Base-by-base conservation (phyloP, 495 filamentous ascomycete genomes). In the Annulohypoxylon nitens region DNA sequence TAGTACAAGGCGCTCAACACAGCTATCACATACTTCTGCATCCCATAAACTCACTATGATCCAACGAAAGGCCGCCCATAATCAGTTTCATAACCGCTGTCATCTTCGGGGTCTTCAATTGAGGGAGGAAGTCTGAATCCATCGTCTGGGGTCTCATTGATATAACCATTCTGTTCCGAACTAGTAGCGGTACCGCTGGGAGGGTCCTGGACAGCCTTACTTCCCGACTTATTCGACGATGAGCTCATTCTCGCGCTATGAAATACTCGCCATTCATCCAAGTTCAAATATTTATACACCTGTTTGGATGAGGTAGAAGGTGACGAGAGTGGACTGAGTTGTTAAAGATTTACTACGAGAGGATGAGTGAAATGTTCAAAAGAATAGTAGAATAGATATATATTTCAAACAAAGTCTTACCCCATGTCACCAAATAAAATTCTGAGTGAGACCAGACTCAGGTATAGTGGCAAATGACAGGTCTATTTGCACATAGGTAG, bases 101-200 rank as follows among this genome's bases (percentile, higher is more conserved):
- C 54, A 0, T 55, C 36, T 3, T 61, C 47, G 10, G 47, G 69
- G 9, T 70, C 67, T 3, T 64, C 39, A 12, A 64, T 34, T 16
- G 69, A 67, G 33, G 59, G 67, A n/a, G 67, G 59, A 23, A 70
- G 50, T 45, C 12, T 64, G 18, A 59, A 63, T 25, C 48, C 39
- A 18, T 72, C 59, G 14, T 48, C 12, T 30, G 54, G 54, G 43
- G 0, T 20, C 7, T 57, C 23, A 18, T 16, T 18, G 20, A 23
- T 23, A 11, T 55, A 8, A 30, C 51, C 51, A 36, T 36, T 12
- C 4, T 25, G 33, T 25, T 50, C n/a, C 16, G 47, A 23, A 18
- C 7, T 25, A 16, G 16, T 12, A 12, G 2, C 47, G 11, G 20
- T 25, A 8, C 47, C 18, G 9, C 16, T 18, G 2, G 18, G 0